Evolutionary conservation across 208 protist genomes (phyloP).

Genomic region (Acanthamoeba lenticulata): DNA sequence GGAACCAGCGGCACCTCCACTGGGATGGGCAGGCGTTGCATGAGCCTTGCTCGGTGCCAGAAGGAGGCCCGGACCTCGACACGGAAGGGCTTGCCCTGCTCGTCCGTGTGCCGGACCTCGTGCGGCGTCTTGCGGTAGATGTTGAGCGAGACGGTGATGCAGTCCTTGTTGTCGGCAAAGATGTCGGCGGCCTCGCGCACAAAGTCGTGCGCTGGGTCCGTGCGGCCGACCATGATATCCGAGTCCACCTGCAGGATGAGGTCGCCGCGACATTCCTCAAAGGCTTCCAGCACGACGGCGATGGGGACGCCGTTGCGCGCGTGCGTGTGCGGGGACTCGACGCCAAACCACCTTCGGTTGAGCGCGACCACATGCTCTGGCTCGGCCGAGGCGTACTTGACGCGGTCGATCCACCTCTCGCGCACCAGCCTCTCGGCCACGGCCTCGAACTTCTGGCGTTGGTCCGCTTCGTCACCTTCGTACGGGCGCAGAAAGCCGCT

Average conservation of each 20-base stretch:
- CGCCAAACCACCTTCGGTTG: background rate
- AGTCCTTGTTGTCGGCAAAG: background rate
- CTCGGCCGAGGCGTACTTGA: background rate
- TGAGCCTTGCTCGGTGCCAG: background rate
- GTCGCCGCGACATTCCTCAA: background rate
- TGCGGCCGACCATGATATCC: background rate
- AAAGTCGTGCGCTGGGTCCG: background rate
- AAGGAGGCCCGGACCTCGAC: background rate
- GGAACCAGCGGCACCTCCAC: background rate
- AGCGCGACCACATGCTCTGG: background rate
- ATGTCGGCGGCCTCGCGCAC: background rate
- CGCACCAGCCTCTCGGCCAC: background rate
- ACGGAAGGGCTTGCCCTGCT: background rate
- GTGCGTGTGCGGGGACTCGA: background rate
- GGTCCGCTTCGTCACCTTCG: background rate
- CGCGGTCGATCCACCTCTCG: background rate
- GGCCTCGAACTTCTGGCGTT: background rate
- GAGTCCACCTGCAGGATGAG: background rate
- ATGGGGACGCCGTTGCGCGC: background rate
- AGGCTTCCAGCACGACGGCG: background rate
- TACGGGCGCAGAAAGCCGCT: background rate
- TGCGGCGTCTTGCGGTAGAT: background rate
- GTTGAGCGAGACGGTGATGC: background rate
- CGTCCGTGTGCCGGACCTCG: background rate
- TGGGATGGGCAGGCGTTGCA: background rate